Percentiles rank a stretch among this genome's conserved stretches.
Evolutionary conservation across 352 stramenopile genomes (phyloP).

Genomic region (Globisporangium lucens): DNA sequence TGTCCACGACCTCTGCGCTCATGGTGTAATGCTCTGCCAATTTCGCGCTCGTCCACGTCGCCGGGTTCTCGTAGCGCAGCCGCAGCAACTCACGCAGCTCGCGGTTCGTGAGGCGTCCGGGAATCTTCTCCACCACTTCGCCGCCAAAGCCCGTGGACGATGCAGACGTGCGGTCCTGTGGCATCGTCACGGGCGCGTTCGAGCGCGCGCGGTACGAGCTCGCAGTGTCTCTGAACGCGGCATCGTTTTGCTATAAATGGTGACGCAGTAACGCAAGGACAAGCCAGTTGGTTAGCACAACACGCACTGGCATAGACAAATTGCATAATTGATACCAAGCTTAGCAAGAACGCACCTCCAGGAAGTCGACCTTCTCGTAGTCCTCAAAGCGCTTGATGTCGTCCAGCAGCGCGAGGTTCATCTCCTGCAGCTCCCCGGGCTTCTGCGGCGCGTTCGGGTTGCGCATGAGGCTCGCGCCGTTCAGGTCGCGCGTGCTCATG

Average conservation of each 20-base stretch:
- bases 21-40: conserved; percentile 54
- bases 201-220: conserved; percentile 59
- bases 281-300: neutral
- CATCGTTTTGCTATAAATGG: conserved; percentile 33
- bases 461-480: conserved; percentile 21
- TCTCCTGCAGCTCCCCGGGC: conserved; percentile 44
- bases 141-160: conserved; percentile 33
- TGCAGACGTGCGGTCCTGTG: conserved; percentile 48
- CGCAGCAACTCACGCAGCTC: conserved; percentile 57
- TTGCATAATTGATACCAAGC: neutral
- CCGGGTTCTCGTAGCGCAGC: conserved; percentile 60
- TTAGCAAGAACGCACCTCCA: conserved; percentile 19
- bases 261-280: neutral
- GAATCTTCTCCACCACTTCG: conserved; percentile 31
- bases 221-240: conserved; percentile 55
- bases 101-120: conserved; percentile 47
- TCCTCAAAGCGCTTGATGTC: conserved; percentile 55
- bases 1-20: conserved; percentile 28
- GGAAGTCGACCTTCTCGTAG: conserved; percentile 48
- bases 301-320: neutral
- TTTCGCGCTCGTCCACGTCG: conserved; percentile 40
- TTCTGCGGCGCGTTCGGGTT: conserved; percentile 17
- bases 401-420: conserved; percentile 46
- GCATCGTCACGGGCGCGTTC: conserved; percentile 36
- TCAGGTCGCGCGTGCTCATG: conserved; percentile 23